Conservation (phyloP, 2,329 filamentous ascomycete species). For the Cladosporium oxysporum region DNA sequence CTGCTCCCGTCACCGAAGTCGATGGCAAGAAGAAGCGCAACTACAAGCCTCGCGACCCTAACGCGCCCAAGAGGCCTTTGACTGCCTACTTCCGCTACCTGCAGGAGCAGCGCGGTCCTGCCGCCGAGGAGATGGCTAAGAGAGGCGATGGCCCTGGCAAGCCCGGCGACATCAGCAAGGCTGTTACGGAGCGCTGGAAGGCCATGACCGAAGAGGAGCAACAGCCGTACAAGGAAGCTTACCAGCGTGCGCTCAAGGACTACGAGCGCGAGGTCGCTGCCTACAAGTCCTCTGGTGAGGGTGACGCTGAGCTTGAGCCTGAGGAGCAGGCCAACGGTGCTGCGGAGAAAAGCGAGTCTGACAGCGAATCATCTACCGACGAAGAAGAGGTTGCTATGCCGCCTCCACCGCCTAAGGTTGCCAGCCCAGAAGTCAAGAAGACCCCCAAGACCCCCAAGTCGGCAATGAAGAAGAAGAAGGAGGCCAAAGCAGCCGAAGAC, state of each 20-base stretch:
- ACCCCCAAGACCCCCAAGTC: constrained; percentile 39
- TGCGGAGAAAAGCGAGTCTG: constrained; percentile 22
- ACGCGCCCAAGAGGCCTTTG: constrained; percentile 89
- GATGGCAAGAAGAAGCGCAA: constrained; percentile 35
- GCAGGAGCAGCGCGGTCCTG: constrained; percentile 80
- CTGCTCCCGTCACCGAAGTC: constrained; percentile 21
- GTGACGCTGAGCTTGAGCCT: constrained; percentile 37
- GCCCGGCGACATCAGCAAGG: constrained; percentile 83
- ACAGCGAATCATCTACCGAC: constrained; percentile 19
- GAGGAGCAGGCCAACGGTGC: constrained; percentile 42
- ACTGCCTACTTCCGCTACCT: constrained; percentile 96
- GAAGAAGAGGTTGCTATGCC: constrained; percentile 38
- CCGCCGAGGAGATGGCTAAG: constrained; percentile 65
- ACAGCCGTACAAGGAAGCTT: constrained; percentile 62
- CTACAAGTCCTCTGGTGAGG: constrained; percentile 54
- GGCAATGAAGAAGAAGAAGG: constrained; percentile 31
- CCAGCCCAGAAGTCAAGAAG: constrained; percentile 29
- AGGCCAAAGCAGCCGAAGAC: constrained; percentile 27
- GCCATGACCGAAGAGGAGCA: constrained; percentile 75
- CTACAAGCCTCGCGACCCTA: constrained; percentile 69
- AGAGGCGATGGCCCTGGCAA: constrained; percentile 63
- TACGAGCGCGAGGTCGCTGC: constrained; percentile 58
- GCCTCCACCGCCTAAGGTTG: constrained; percentile 33
- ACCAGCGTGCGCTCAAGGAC: constrained; percentile 57
- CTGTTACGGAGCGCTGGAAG: constrained; percentile 84